phyloP scores from a whole-genome alignment of 1,139 yeast genomes.

The Magnusiomyces magnusii region DNA sequence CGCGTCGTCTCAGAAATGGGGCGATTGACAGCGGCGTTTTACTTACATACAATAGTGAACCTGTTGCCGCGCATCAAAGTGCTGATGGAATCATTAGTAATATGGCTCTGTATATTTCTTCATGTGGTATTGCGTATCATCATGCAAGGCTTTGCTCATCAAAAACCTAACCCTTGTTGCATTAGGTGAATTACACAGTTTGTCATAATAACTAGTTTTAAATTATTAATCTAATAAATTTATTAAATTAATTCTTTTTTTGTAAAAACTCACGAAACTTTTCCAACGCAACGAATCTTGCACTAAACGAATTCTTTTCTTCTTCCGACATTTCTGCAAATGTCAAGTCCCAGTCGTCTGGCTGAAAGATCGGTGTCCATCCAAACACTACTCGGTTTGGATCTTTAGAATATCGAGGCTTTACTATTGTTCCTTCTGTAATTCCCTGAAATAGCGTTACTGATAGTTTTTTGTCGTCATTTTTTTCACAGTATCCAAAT shows the following conservation, averaged over 20 bases:
- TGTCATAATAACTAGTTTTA: neutral
- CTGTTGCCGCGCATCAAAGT: too few species aligned
- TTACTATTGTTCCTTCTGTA: constrained; percentile 72
- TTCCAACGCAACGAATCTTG: constrained; percentile 74
- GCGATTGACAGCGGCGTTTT: too few species aligned
- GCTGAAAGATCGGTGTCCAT: constrained; percentile 90
- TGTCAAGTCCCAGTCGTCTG: constrained; percentile 58
- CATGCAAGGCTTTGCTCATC: too few species aligned
- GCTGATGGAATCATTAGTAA: too few species aligned
- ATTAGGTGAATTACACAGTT: too few species aligned
- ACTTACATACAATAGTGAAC: too few species aligned
- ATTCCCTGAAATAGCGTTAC: constrained; percentile 77
- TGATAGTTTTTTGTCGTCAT: constrained; percentile 43
- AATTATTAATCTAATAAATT: neutral
- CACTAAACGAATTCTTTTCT: constrained; percentile 74
- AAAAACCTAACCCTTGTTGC: too few species aligned
- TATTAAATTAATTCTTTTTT: neutral
- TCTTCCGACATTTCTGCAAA: constrained; percentile 80
- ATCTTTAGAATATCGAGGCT: constrained; percentile 37
- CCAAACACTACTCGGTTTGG: constrained; percentile 75
- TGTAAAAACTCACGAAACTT: constrained; percentile 55
- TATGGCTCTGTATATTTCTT: too few species aligned
- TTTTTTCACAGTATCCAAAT: constrained; percentile 83
- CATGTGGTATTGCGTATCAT: too few species aligned
- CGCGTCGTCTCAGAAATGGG: too few species aligned